phyloP scores from a whole-genome alignment of 495 filamentous ascomycete species.

The Neurospora sp. region DNA sequence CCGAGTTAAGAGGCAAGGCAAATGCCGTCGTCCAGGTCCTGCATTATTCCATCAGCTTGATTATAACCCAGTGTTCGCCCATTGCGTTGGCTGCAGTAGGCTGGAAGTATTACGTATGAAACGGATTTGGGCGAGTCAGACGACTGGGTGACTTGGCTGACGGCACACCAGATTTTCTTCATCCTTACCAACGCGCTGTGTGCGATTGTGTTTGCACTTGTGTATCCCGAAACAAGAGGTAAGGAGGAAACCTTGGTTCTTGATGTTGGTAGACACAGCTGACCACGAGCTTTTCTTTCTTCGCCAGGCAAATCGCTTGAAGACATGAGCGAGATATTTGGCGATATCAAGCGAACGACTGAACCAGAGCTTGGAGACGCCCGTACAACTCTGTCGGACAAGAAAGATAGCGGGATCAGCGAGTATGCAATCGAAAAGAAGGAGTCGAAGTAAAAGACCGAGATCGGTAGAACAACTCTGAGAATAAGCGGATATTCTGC shows the following conservation, averaged over 20 bases:
- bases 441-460: not conserved
- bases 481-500: too few species aligned
- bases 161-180: slow-evolving; percentile 32
- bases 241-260: not conserved
- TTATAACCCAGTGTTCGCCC: slow-evolving; percentile 47
- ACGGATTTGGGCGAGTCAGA: not conserved
- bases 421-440: not conserved
- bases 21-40: slow-evolving; percentile 42
- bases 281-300: not conserved
- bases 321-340: slow-evolving; percentile 41
- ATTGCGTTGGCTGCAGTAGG: slow-evolving; percentile 39
- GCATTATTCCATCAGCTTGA: slow-evolving; percentile 44
- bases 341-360: slow-evolving; percentile 6
- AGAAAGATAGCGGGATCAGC: not conserved
- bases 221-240: slow-evolving; percentile 44
- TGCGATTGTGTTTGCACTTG: slow-evolving; percentile 31
- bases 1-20: slow-evolving; percentile 42
- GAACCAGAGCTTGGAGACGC: not conserved
- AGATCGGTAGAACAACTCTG: too few species aligned
- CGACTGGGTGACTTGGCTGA: not conserved
- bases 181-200: slow-evolving; percentile 41
- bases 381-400: not conserved
- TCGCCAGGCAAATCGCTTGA: slow-evolving; percentile 36
- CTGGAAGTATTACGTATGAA: slow-evolving; percentile 35
- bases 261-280: not conserved